Conservation (phyloP, 805 yeast genomes). For the Wickerhamomyces queroliae region DNA sequence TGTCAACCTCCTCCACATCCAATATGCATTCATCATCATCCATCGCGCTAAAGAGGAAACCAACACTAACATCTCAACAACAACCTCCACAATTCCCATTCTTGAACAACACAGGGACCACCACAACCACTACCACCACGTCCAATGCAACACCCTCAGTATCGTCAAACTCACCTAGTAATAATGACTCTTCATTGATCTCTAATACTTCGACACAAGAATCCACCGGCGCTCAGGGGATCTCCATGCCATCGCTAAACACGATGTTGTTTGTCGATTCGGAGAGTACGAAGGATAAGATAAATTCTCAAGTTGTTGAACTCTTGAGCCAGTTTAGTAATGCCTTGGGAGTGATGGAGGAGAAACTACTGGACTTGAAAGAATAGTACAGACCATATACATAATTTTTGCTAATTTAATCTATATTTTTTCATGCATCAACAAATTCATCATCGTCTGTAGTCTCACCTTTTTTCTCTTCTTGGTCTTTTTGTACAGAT, state of each 20-base stretch:
- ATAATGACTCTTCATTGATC: slow-evolving; percentile 4
- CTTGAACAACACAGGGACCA: slow-evolving; percentile 8
- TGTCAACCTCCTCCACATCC: not conserved
- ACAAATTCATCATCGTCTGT: slow-evolving; percentile 1
- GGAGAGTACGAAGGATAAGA: slow-evolving; percentile 16
- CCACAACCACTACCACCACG: slow-evolving; percentile 9
- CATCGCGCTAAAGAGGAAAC: slow-evolving; percentile 5
- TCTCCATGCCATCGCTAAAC: slow-evolving; percentile 11
- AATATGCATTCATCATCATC: not conserved
- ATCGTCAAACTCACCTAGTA: slow-evolving; percentile 11
- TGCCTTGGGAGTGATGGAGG: slow-evolving; percentile 25
- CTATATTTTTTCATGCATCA: slow-evolving; percentile 1
- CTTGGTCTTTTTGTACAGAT: not conserved
- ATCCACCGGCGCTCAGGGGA: not conserved
- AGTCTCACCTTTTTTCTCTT: not conserved
- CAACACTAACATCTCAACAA: slow-evolving; percentile 1
- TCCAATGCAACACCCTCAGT: slow-evolving; percentile 8
- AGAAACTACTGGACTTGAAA: slow-evolving; percentile 18
- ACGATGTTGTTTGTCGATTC: slow-evolving; percentile 17
- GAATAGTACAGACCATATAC: slow-evolving; percentile 13
- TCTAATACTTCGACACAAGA: slow-evolving; percentile 1
- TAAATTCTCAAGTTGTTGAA: slow-evolving; percentile 21
- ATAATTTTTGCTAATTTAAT: no score
- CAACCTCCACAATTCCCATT: slow-evolving; percentile 13
- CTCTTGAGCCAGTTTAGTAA: slow-evolving; percentile 15